These are phyloP conservation scores for Phytophthora uliginosa DNA, from an alignment of 352 stramenopile genomes.

Conservation along the genomic window DNA sequence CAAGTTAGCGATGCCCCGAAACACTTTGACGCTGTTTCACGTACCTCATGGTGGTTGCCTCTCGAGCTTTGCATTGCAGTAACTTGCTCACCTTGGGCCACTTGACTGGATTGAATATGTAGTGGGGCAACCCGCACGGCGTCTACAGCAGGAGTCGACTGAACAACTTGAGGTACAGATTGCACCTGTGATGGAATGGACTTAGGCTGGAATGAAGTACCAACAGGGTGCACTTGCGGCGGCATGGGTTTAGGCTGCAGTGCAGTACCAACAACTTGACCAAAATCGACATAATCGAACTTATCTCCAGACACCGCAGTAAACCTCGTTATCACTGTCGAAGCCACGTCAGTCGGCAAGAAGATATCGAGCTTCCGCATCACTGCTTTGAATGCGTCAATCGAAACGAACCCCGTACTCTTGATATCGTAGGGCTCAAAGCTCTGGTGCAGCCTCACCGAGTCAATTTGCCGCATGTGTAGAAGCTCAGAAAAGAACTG, in stretches of 20 bases:
- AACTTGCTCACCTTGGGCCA: conserved; percentile 14
- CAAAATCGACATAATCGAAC: conserved; percentile 86
- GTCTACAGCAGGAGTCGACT: background rate
- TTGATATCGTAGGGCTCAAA: conserved; percentile 76
- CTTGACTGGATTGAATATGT: conserved; percentile 1
- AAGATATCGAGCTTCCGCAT: conserved; percentile 75
- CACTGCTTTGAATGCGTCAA: conserved; percentile 69
- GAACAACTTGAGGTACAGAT: conserved; percentile 13
- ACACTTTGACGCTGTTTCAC: background rate
- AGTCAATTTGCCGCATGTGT: conserved; percentile 47
- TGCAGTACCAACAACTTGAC: conserved; percentile 38
- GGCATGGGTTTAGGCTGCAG: conserved; percentile 13
- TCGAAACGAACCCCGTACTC: conserved; percentile 66
- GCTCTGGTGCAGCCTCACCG: conserved; percentile 35
- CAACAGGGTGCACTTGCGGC: conserved; percentile 24
- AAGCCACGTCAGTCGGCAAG: conserved; percentile 49
- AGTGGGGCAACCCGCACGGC: background rate
- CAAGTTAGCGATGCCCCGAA: conserved; percentile 2
- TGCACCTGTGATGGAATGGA: conserved; percentile 20
- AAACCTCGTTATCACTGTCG: conserved; percentile 63
- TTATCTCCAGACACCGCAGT: conserved; percentile 49
- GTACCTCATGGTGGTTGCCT: conserved; percentile 28
- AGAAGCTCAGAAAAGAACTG: conserved; percentile 67
- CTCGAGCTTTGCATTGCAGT: conserved; percentile 10
- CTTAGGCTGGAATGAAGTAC: conserved; percentile 16